A percentile compares a stretch with the other conserved stretches of the same genome.
These are phyloP conservation scores for Tremellales sp. DNA, from an alignment of 1,284 basidiomycete species.

Conservation along the genomic window DNA sequence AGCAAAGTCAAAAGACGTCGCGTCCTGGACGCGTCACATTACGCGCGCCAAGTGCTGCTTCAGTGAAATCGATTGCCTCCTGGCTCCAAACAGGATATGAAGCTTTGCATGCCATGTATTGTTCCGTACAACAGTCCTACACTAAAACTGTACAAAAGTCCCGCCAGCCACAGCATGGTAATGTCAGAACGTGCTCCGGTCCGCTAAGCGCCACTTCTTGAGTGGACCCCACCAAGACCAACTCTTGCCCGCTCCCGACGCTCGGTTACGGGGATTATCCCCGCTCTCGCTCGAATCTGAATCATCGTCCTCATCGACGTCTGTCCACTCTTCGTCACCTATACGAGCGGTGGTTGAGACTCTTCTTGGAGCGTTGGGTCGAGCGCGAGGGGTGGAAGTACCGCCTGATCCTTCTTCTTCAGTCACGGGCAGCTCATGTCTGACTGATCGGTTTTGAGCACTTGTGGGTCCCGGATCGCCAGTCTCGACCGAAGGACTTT, in stretches of 20 bases:
- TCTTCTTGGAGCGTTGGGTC: conserved; percentile 3
- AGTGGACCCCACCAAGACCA: conserved; percentile 49
- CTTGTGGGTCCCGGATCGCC: conserved; percentile 51
- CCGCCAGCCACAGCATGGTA: no score
- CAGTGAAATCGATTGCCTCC: no score
- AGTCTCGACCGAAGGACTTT: conserved; percentile 54
- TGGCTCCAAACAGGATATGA: no score
- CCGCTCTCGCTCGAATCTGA: background rate
- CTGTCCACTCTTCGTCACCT: conserved; percentile 4
- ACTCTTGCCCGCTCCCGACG: conserved; percentile 9
- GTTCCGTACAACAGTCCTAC: no score
- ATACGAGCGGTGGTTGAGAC: conserved; percentile 4
- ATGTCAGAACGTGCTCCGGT: conserved; percentile 24
- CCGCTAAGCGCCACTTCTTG: conserved; percentile 38
- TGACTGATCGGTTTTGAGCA: conserved; percentile 55
- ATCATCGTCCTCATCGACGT: conserved; percentile 2
- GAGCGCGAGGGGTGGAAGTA: conserved; percentile 1
- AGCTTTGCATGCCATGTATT: no score
- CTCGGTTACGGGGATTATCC: no score
- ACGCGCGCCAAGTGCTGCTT: no score
- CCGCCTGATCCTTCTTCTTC: conserved; percentile 10
- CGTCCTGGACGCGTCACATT: no score
- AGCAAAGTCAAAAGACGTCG: no score
- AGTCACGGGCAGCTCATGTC: no score
- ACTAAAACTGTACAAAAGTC: no score